Percentiles rank a stretch among this genome's conserved stretches.
Evolutionary conservation across 164 flowering plant species (phyloP).

Genomic region (Vitis riparia): DNA sequence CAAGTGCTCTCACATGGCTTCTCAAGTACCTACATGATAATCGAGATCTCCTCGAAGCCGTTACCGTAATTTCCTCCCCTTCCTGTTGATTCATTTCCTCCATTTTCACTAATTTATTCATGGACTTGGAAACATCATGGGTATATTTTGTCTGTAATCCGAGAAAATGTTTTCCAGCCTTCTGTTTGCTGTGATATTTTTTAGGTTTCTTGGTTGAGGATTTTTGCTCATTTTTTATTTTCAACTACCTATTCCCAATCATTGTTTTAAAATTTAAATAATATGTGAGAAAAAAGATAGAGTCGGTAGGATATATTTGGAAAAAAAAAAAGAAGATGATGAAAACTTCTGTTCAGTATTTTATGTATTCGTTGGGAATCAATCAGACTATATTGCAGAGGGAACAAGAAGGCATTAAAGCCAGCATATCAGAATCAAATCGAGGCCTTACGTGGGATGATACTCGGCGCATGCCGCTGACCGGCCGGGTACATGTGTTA

Average conservation of each 20-base stretch:
- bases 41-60: conserved; percentile 50
- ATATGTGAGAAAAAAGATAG: too few relatives aligned
- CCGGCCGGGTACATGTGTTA: conserved; percentile 50
- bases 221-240: too few relatives aligned
- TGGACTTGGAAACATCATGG: too few relatives aligned
- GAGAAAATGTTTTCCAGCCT: background rate
- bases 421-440: conserved; percentile 31
- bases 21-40: conserved; percentile 74
- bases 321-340: too few relatives aligned
- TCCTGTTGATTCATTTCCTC: background rate
- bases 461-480: conserved; percentile 69
- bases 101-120: background rate
- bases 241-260: too few relatives aligned
- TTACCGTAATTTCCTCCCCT: conserved; percentile 42
- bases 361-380: too few relatives aligned
- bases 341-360: too few relatives aligned
- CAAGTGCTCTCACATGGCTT: conserved; percentile 82
- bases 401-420: conserved; percentile 66
- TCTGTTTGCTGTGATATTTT: too few relatives aligned
- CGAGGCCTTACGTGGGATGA: conserved; percentile 77
- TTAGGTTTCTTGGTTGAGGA: too few relatives aligned
- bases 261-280: too few relatives aligned
- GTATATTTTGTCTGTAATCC: background rate
- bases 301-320: too few relatives aligned
- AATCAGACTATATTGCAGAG: conserved; percentile 35